These are phyloP conservation scores for Mortierella polycephala DNA, from an alignment of 371 early-diverging fungal species.

Conservation along the genomic window DNA sequence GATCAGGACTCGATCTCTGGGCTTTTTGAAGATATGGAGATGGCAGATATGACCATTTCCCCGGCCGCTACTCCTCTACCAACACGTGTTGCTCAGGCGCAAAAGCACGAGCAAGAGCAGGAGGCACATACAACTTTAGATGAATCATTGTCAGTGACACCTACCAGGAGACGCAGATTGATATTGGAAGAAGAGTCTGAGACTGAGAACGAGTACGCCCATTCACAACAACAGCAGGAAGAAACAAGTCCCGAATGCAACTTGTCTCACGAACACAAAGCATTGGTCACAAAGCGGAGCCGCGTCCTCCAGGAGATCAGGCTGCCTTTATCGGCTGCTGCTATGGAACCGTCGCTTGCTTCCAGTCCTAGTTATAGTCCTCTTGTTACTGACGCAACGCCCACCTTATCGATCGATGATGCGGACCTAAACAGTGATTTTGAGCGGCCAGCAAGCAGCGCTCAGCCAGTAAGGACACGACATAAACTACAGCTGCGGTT, in stretches of 20 bases:
- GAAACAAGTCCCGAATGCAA: neutral
- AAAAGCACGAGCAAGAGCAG: neutral
- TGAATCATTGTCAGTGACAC: neutral
- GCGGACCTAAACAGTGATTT: too few species aligned
- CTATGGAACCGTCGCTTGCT: neutral
- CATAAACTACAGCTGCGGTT: neutral
- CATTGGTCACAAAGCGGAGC: neutral
- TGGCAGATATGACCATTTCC: conserved; percentile 21
- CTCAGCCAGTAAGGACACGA: neutral
- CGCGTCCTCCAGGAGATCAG: conserved; percentile 14
- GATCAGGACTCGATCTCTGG: conserved; percentile 18
- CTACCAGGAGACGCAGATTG: conserved; percentile 7
- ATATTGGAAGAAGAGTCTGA: conserved; percentile 22
- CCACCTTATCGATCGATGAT: too few species aligned
- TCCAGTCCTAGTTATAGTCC: neutral
- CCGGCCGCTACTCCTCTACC: conserved; percentile 8
- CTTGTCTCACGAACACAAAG: neutral
- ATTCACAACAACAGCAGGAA: neutral
- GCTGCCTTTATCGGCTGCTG: neutral
- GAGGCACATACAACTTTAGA: neutral
- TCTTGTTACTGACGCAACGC: neutral
- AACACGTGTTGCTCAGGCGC: neutral
- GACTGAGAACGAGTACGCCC: neutral
- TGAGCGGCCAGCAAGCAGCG: too few species aligned
- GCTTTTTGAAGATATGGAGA: conserved; percentile 30